phyloP scores from a whole-genome alignment of 305 asterid genomes.

The Coffea humblotiana region DNA sequence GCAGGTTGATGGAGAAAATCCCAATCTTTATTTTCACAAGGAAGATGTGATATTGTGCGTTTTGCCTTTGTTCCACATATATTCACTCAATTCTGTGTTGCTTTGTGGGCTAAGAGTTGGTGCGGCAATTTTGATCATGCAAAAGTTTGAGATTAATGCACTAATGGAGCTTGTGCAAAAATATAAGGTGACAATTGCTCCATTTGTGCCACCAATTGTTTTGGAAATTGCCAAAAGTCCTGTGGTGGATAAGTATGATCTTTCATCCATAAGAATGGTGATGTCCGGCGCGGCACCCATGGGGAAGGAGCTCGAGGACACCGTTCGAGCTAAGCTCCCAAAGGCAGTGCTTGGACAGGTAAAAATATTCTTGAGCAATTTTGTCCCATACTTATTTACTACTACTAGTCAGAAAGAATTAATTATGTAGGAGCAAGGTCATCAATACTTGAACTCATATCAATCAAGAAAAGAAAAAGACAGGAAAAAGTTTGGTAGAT shows the following conservation, averaged over 20 bases:
- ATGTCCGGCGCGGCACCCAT: slow-evolving; percentile 73
- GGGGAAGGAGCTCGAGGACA: slow-evolving; percentile 52
- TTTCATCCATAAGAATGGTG: slow-evolving; percentile 42
- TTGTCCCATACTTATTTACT: neutral
- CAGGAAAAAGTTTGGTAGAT: too few species aligned
- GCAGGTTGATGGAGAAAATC: slow-evolving; percentile 71
- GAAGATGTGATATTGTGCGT: slow-evolving; percentile 53
- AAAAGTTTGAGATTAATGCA: slow-evolving; percentile 50
- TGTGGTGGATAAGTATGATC: slow-evolving; percentile 23
- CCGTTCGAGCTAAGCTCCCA: slow-evolving; percentile 48
- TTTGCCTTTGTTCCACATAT: slow-evolving; percentile 65
- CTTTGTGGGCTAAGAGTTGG: slow-evolving; percentile 55
- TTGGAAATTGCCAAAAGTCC: slow-evolving; percentile 53
- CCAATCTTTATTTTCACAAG: slow-evolving; percentile 33
- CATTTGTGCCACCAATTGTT: slow-evolving; percentile 69
- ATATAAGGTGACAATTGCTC: slow-evolving; percentile 59
- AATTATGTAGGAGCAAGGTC: neutral
- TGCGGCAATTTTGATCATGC: slow-evolving; percentile 54
- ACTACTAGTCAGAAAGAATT: neutral
- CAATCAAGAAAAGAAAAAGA: neutral
- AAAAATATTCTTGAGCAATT: slow-evolving; percentile 1
- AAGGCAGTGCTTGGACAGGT: slow-evolving; percentile 75
- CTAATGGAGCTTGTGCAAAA: slow-evolving; percentile 43
- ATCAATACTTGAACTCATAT: neutral
- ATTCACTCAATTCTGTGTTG: slow-evolving; percentile 44